Conservation (phyloP, 1,139 yeast species). For the Kodamaea sp. region DNA sequence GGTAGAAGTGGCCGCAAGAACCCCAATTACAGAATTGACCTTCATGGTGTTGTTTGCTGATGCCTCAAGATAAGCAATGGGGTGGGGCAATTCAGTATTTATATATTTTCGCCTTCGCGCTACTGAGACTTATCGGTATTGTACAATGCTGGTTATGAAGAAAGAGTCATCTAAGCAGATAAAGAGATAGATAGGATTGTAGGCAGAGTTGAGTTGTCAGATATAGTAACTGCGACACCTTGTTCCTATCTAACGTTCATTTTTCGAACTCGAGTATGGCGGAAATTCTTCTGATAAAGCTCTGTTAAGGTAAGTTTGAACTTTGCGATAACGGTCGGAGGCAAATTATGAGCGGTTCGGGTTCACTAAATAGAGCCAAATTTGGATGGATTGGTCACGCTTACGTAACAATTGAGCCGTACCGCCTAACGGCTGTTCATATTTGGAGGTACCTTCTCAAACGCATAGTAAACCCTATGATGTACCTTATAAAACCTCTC, state of each 20-base stretch:
- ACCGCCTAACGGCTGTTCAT: no score
- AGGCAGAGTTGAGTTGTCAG: neutral
- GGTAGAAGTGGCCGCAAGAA: conserved; percentile 4
- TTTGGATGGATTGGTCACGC: no score
- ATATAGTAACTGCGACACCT: neutral
- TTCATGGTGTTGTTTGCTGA: conserved; percentile 3
- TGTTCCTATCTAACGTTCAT: neutral
- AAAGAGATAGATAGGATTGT: neutral
- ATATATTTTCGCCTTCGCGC: neutral
- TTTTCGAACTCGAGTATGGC: no score
- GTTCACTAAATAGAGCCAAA: no score
- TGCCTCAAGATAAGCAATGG: neutral
- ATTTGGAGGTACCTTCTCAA: no score
- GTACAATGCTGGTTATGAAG: neutral
- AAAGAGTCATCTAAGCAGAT: neutral
- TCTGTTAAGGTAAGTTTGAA: no score
- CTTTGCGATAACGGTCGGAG: no score
- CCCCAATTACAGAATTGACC: conserved; percentile 2
- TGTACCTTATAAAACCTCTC: no score
- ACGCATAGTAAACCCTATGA: no score
- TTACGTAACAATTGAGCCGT: no score
- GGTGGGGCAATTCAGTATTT: neutral
- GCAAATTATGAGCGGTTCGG: no score
- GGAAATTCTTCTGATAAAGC: no score
- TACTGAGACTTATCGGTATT: neutral